Percentiles rank a stretch among this genome's conserved stretches.
These are phyloP conservation scores for Pelargonium exstipulatum DNA, from an alignment of 441 rosid species.

Conservation along the genomic window DNA sequence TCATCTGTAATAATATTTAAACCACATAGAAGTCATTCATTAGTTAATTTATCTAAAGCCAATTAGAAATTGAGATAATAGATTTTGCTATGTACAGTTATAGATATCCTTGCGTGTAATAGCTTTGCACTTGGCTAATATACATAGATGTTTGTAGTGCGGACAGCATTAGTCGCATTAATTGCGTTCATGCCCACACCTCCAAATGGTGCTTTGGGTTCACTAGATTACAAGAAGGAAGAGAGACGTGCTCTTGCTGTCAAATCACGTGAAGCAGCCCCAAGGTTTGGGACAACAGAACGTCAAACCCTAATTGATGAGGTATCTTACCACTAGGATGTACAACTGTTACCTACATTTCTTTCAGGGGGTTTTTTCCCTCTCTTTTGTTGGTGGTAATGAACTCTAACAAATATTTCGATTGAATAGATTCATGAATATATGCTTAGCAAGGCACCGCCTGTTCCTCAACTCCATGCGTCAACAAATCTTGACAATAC, in stretches of 20 bases:
- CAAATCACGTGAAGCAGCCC: constrained; percentile 83
- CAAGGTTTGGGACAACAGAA: constrained; percentile 62
- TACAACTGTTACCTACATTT: too few species aligned
- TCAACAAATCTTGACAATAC: background rate
- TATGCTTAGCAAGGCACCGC: constrained; percentile 1
- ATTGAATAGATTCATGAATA: background rate
- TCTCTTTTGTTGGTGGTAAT: too few species aligned
- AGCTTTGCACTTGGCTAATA: constrained; percentile 15
- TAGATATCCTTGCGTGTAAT: background rate
- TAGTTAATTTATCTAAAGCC: background rate
- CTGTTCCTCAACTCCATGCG: background rate
- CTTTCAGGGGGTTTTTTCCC: too few species aligned
- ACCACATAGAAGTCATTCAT: background rate
- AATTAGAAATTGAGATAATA: background rate
- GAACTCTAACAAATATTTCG: background rate
- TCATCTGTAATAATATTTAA: too few species aligned
- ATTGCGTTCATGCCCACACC: constrained; percentile 95
- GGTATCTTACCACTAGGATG: constrained; percentile 31
- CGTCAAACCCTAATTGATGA: constrained; percentile 86
- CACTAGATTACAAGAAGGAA: constrained; percentile 82
- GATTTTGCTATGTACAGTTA: background rate
- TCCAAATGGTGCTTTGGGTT: constrained; percentile 90
- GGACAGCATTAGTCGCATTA: constrained; percentile 87
- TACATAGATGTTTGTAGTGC: constrained; percentile 44
- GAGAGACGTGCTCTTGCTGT: constrained; percentile 68